phyloP scores from a whole-genome alignment of 208 protist genomes.

The Leishmania aethiopica region DNA sequence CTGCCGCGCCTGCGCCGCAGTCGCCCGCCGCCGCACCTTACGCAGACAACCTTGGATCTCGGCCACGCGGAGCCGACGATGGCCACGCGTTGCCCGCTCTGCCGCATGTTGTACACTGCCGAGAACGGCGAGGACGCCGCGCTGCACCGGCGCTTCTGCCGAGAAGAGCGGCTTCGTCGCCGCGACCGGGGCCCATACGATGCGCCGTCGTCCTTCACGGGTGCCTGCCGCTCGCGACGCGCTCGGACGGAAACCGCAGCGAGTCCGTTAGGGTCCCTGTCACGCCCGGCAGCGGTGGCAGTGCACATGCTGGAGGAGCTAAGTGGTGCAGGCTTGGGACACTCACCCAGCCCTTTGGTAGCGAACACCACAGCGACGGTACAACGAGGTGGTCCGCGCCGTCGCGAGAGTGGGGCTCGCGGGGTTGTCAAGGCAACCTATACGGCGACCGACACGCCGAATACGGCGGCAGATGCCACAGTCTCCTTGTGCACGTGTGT shows the following conservation, averaged over 20 bases:
- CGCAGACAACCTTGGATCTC: slow-evolving; percentile 80
- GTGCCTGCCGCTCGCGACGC: not conserved
- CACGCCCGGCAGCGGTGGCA: not conserved
- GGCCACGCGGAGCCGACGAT: slow-evolving; percentile 45
- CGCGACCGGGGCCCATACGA: not conserved
- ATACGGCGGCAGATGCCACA: not conserved
- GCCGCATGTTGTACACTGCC: slow-evolving; percentile 68
- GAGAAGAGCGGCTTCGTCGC: slow-evolving; percentile 1
- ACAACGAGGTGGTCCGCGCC: not conserved
- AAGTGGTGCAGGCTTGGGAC: too few relatives aligned
- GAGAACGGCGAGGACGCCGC: slow-evolving; percentile 42
- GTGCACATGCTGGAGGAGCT: slow-evolving; percentile 13
- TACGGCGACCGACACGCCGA: not conserved
- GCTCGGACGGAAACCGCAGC: not conserved
- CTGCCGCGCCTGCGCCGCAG: not conserved
- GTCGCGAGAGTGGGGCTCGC: not conserved
- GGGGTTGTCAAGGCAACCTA: not conserved
- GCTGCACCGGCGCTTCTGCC: slow-evolving; percentile 57
- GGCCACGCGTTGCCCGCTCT: slow-evolving; percentile 44
- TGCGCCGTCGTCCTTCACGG: not conserved
- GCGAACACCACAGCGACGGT: not conserved
- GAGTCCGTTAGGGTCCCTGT: not conserved
- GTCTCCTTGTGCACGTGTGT: not conserved
- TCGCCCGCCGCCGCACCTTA: slow-evolving; percentile 6
- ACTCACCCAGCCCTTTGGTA: not conserved